Evolutionary conservation across 495 filamentous ascomycete genomes (phyloP).

Genomic region (Daldinia bambusicola): DNA sequence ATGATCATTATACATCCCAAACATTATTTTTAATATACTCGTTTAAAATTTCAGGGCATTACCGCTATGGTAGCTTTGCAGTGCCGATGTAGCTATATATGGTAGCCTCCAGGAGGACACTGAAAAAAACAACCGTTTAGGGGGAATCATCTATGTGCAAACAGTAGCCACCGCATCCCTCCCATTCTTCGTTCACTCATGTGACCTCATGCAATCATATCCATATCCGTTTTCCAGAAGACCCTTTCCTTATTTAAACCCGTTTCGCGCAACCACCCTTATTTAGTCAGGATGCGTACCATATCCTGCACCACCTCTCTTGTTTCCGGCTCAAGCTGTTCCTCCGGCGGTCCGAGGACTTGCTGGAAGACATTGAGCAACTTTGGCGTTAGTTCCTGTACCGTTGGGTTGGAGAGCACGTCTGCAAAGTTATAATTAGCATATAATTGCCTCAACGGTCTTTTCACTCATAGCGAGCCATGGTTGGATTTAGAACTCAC

Average conservation of each 20-base stretch:
- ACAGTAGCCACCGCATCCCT: constrained; percentile 27
- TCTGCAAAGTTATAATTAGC: constrained; percentile 60
- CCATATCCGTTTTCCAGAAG: constrained; percentile 21
- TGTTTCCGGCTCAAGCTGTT: constrained; percentile 86
- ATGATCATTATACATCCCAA: too few relatives aligned
- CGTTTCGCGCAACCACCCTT: constrained; percentile 16
- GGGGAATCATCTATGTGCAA: constrained; percentile 44
- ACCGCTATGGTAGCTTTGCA: too few relatives aligned
- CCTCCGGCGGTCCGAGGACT: constrained; percentile 79
- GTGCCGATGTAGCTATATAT: neutral
- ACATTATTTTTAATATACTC: too few relatives aligned
- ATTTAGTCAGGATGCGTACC: constrained; percentile 42
- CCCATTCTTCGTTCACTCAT: constrained; percentile 39
- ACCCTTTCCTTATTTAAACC: constrained; percentile 6
- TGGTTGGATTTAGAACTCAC: constrained; percentile 60
- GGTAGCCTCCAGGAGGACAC: constrained; percentile 7
- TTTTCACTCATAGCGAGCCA: neutral
- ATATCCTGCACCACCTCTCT: constrained; percentile 57
- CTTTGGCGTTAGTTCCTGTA: constrained; percentile 78
- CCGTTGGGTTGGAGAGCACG: constrained; percentile 73
- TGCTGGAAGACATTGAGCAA: constrained; percentile 83
- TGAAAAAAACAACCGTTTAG: constrained; percentile 17
- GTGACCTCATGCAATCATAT: constrained; percentile 34
- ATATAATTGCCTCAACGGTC: neutral
- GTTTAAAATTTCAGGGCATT: too few relatives aligned